Evolutionary conservation across 2,329 filamentous ascomycete genomes (phyloP), one percentile per base, ranked within the genome.

Genomic region (Zymoseptoria ardabiliae): DNA sequence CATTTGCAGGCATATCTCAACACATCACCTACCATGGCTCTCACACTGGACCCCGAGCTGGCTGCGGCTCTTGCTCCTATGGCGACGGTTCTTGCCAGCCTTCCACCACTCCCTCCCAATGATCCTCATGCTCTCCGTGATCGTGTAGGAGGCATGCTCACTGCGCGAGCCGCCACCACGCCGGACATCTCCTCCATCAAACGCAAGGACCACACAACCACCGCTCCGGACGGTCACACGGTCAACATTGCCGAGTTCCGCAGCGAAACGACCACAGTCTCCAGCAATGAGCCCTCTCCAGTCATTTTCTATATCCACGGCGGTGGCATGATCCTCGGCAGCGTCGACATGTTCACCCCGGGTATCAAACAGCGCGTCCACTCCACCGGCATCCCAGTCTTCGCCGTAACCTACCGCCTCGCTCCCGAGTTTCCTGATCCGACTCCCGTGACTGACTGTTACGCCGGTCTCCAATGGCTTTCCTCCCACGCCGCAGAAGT

Each of bases 381-480:
- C 11, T 23, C 35, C 19, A 53, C 50, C 8, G 58, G 58, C 2
- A n/a, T 60, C 21, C 54, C 56, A 17, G 30, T 56, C 19, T 66
- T 66, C 25, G 57, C 62, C 41, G 54, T 64, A 6, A 55, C 57
- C 10, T 65, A 65, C 59, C 62, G 66, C 9, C 55, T 66, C 19
- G 61, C 66, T 11, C 66, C 66, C 11, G 65, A 69, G 35, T 53
- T 63, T 48, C 63, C 62, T 8, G 56, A 58, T 63, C 65, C 64
- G 6, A 60, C 54, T 4, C 64, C 65, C 10, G 59, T 66, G 8
- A 59, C 64, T n/a, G 66, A 69, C 56, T 65, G 61, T 22, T 66
- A 55, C 13, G 35, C 20, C 11, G 59, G 61, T 7, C 35, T 65
- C 21, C 50, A 60, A 10, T 65, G 61, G 63, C 48, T 63, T 17